Conservation (phyloP, 208 protist species). For the Endotrypanum monterogeii region DNA sequence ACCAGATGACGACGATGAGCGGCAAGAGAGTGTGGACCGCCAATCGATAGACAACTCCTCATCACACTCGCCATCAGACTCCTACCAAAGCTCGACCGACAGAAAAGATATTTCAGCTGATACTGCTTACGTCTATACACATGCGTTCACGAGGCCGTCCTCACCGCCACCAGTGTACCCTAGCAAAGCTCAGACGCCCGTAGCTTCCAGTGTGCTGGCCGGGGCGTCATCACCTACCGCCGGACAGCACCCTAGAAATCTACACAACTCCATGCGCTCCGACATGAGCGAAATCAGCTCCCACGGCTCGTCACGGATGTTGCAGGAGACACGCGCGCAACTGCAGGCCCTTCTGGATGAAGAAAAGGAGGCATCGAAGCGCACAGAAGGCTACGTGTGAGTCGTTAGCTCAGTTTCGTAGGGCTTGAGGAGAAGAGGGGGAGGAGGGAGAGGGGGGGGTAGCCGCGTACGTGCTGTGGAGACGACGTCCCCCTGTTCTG, state of each 20-base stretch:
- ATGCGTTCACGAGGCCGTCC: constrained; percentile 6
- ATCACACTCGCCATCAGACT: constrained; percentile 9
- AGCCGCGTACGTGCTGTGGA: neutral
- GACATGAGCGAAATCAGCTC: constrained; percentile 29
- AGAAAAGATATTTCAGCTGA: neutral
- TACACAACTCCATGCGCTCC: constrained; percentile 27
- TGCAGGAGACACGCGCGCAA: constrained; percentile 69
- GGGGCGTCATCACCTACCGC: neutral
- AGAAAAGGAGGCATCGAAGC: constrained; percentile 34
- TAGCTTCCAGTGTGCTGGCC: neutral
- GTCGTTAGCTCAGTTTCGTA: neutral
- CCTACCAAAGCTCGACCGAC: constrained; percentile 21
- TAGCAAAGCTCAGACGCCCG: neutral
- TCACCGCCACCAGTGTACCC: constrained; percentile 28
- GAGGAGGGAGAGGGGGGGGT: neutral
- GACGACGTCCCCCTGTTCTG: neutral
- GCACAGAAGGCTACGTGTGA: constrained; percentile 6
- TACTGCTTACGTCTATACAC: neutral
- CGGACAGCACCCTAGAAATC: constrained; percentile 3
- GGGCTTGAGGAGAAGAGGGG: neutral
- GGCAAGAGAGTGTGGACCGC: constrained; percentile 3
- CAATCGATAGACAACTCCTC: constrained; percentile 20
- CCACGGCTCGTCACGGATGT: constrained; percentile 55
- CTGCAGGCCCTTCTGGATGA: constrained; percentile 67
- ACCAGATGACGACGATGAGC: constrained; percentile 1